phyloP scores from a whole-genome alignment of 352 stramenopile species.

The Thalassiosira mediterranea region DNA sequence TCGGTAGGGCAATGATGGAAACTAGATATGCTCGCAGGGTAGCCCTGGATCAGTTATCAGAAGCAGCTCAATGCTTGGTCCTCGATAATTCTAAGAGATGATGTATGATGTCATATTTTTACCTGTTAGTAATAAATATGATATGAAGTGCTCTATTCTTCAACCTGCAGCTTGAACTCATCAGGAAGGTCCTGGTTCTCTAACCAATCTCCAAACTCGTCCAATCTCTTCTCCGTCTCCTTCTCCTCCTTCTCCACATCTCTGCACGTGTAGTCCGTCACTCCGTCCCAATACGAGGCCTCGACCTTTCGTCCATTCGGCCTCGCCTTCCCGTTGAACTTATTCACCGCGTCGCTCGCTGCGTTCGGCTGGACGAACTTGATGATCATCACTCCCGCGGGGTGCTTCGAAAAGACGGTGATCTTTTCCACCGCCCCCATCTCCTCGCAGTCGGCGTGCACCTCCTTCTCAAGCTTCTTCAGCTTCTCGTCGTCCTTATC shows the following conservation, averaged over 20 bases:
- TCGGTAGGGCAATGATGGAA: conserved; percentile 34
- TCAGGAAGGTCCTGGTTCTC: conserved; percentile 86
- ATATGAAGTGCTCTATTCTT: conserved; percentile 16
- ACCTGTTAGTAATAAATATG: neutral
- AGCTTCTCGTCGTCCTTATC: conserved; percentile 83
- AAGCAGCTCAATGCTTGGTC: conserved; percentile 29
- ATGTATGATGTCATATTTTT: neutral
- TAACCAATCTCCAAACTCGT: conserved; percentile 96
- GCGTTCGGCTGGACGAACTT: conserved; percentile 90
- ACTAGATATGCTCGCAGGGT: conserved; percentile 36
- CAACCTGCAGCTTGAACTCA: conserved; percentile 78
- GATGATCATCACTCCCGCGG: conserved; percentile 91
- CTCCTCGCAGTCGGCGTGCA: conserved; percentile 84
- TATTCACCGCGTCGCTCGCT: conserved; percentile 61
- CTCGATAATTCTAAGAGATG: neutral
- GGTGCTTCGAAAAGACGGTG: conserved; percentile 93
- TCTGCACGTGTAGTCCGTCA: conserved; percentile 94
- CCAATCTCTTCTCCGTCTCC: conserved; percentile 97
- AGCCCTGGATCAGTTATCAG: conserved; percentile 25
- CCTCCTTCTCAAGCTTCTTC: conserved; percentile 84
- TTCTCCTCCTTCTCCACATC: conserved; percentile 94
- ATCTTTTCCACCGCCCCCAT: conserved; percentile 87
- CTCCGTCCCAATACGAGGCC: conserved; percentile 94
- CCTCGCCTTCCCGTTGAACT: conserved; percentile 52
- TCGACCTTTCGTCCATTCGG: conserved; percentile 92